Base-by-base conservation (phyloP, 73 alveolate species). In the Stentor coeruleus region DNA sequence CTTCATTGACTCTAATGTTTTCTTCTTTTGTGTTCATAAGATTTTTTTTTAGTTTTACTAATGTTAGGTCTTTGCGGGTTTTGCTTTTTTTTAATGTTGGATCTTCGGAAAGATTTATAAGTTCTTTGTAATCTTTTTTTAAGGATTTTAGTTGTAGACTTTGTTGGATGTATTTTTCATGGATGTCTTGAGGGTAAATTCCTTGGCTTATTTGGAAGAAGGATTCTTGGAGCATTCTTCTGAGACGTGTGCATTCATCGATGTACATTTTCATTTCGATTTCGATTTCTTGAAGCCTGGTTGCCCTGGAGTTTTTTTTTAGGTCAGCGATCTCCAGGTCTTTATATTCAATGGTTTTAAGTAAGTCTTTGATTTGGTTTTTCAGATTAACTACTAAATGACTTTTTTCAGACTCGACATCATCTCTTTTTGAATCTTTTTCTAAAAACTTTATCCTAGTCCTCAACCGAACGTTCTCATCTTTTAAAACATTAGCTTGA, bases 191-290 rank as follows among this genome's bases (percentile, higher is more conserved):
- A 20, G 79, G 37, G 41, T 11, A 20, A 1, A 66, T 31, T 26
- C 79, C 79, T 40, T 20, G n/a, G 15, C 79, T 33, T 2, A 66
- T 20, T 40, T 66, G 79, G 39, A 1, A 20, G 66, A 36, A 35
- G 6, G 83, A 90, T 41, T 91, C 94, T 75, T 88, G 89, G 11
- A 82, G 82, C 73, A 79, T 35, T 31, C 59, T 84, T 59, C 91
- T 77, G 11, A 91, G 87, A 59, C 96, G 66, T 3, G 86, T 74
- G 80, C 96, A 91, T 81, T 91, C 96, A 59, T 91, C 96, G 2
- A 86, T 59, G 59, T 87, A 91, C 84, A 76, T 38, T 49, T 88
- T 88, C 73, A 84, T 58, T 81, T 91, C 96, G 0, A 82, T 82
- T 35, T 91, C 96, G 3, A 88, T 6, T 59, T 91, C 96, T 1